A percentile compares a stretch with the other conserved stretches of the same genome.
phyloP scores from a whole-genome alignment of 1,284 basidiomycete species.

The Puccinia brachypodii region DNA sequence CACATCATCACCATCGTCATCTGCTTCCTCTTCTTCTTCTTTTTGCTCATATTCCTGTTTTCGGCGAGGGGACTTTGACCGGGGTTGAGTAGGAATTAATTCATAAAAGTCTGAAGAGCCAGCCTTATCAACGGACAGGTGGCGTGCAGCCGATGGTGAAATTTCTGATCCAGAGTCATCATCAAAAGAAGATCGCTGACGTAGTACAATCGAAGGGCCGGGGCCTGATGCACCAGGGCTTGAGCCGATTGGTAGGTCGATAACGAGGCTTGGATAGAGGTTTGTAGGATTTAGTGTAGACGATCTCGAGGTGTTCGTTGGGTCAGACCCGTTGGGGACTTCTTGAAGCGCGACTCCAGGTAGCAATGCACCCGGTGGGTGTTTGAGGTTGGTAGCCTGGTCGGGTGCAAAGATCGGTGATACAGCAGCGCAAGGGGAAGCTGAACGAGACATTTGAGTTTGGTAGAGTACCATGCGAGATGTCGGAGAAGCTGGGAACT shows the following conservation, averaged over 20 bases:
- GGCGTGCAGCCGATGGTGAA: conserved; percentile 7
- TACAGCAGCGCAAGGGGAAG: not conserved
- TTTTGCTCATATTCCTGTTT: not conserved
- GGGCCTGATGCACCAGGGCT: not conserved
- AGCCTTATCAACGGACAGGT: not conserved
- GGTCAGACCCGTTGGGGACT: not conserved
- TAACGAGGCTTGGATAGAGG: not conserved
- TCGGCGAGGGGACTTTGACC: not conserved
- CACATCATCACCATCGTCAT: not conserved
- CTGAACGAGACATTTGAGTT: not conserved
- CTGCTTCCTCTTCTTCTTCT: conserved; percentile 1
- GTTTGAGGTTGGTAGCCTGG: not conserved
- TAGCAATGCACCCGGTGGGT: not conserved
- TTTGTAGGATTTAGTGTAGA: not conserved
- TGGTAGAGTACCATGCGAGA: conserved; percentile 36
- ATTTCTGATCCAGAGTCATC: conserved; percentile 32
- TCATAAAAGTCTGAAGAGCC: conserved; percentile 9
- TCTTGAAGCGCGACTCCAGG: not conserved
- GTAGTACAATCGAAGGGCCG: not conserved
- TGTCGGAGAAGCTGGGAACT: conserved; percentile 25
- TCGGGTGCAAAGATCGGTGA: not conserved
- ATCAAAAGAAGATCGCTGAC: conserved; percentile 36
- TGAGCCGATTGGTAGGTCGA: not conserved
- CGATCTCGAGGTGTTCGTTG: not conserved
- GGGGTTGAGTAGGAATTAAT: conserved; percentile 33